phyloP scores from a whole-genome alignment of 495 filamentous ascomycete species.

The Hyphodiscus hymeniophilus region DNA sequence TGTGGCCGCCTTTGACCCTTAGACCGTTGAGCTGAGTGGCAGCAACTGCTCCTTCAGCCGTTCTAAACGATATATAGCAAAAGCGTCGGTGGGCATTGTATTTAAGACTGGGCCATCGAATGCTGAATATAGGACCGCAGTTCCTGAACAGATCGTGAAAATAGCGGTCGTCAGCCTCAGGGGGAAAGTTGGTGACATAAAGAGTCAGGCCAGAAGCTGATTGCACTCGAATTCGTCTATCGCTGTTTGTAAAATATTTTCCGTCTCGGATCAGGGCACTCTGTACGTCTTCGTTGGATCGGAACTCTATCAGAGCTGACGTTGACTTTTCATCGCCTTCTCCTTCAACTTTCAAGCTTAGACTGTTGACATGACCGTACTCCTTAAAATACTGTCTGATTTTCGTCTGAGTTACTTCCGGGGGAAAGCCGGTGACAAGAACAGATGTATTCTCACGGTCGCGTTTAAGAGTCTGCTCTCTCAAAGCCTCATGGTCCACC shows the following conservation, averaged over 20 bases:
- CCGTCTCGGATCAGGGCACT: constrained; percentile 71
- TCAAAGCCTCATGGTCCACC: constrained; percentile 22
- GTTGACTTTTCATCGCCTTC: constrained; percentile 49
- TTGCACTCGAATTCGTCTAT: constrained; percentile 60
- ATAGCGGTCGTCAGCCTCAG: constrained; percentile 71
- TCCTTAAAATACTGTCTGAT: constrained; percentile 86
- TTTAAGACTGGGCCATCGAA: constrained; percentile 87
- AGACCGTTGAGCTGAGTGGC: constrained; percentile 66
- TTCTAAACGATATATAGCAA: constrained; percentile 84
- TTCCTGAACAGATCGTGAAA: constrained; percentile 67
- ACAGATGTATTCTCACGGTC: constrained; percentile 87
- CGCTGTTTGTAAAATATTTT: constrained; percentile 64
- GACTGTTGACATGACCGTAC: constrained; percentile 71
- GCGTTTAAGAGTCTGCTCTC: constrained; percentile 47
- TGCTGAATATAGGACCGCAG: constrained; percentile 72
- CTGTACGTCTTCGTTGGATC: constrained; percentile 66
- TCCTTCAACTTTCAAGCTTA: constrained; percentile 53
- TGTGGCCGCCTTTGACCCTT: constrained; percentile 52
- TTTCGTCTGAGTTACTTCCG: constrained; percentile 55
- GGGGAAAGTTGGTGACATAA: constrained; percentile 87
- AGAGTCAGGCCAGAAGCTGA: constrained; percentile 69
- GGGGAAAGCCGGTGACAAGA: constrained; percentile 68
- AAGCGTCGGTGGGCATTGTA: constrained; percentile 83
- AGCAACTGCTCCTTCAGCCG: constrained; percentile 49
- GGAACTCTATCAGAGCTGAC: constrained; percentile 78